A percentile compares a stretch with the other conserved stretches of the same genome.
Evolutionary conservation across 805 yeast genomes (phyloP).

Genomic region (Candida silvicultrix): DNA sequence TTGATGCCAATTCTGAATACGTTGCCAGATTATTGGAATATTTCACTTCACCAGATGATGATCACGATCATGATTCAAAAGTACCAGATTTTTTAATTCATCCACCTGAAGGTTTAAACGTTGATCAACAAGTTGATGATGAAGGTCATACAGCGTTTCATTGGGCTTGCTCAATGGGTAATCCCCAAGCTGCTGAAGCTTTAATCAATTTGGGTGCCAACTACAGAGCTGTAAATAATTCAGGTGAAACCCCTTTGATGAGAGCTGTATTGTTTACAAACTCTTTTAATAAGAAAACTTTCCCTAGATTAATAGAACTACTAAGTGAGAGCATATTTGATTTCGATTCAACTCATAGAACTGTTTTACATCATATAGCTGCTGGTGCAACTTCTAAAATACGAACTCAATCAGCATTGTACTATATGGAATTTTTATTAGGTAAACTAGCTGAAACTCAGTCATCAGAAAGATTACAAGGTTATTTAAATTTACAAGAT

Average conservation of each 20-base stretch:
- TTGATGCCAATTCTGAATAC: conserved; percentile 38
- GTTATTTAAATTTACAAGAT: conserved; percentile 62
- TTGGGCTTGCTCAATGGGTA: conserved; percentile 83
- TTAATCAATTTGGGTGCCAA: conserved; percentile 73
- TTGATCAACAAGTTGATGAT: conserved; percentile 64
- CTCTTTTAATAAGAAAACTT: conserved; percentile 73
- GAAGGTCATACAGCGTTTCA: conserved; percentile 80
- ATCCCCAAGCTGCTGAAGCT: conserved; percentile 66
- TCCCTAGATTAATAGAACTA: conserved; percentile 70
- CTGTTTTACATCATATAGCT: conserved; percentile 84
- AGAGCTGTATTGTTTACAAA: conserved; percentile 84
- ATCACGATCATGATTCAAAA: conserved; percentile 23
- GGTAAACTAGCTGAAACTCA: conserved; percentile 65
- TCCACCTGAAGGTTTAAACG: conserved; percentile 59
- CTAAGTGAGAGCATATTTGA: conserved; percentile 73
- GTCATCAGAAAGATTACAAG: conserved; percentile 52
- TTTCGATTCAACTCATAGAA: conserved; percentile 65
- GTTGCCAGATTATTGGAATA: conserved; percentile 39
- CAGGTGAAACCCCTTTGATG: conserved; percentile 85
- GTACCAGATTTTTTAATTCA: conserved; percentile 32
- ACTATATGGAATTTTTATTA: conserved; percentile 72
- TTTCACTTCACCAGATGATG: conserved; percentile 34
- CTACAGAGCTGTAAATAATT: conserved; percentile 49
- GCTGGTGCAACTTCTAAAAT: conserved; percentile 58
- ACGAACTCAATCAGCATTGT: conserved; percentile 72